Evolutionary conservation across 345 rosid species (phyloP).

Genomic region (Crucihimalaya himalaica): DNA sequence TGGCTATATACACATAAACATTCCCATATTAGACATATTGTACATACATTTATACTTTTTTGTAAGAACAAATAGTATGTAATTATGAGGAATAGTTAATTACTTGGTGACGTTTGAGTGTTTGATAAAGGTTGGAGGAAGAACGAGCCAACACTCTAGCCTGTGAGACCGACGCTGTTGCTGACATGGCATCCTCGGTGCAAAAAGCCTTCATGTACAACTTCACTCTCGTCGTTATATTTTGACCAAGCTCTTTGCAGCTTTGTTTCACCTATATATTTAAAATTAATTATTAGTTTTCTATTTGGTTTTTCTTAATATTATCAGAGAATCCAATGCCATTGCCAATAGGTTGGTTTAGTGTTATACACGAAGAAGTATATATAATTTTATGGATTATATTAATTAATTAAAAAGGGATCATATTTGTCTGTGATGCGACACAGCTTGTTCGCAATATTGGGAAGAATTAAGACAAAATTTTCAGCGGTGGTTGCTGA

Average conservation of each 20-base stretch:
- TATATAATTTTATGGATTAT: background rate
- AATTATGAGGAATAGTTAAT: background rate
- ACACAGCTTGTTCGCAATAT: slow-evolving; percentile 41
- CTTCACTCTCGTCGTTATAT: slow-evolving; percentile 61
- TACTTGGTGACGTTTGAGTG: slow-evolving; percentile 61
- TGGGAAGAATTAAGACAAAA: slow-evolving; percentile 31
- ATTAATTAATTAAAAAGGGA: slow-evolving; percentile 11
- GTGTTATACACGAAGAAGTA: background rate
- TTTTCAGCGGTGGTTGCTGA: slow-evolving; percentile 31
- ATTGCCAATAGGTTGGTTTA: slow-evolving; percentile 26
- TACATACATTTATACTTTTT: background rate
- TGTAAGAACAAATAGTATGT: background rate
- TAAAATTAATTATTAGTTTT: background rate
- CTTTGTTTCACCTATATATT: slow-evolving; percentile 58
- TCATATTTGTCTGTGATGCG: slow-evolving; percentile 35
- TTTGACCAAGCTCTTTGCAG: slow-evolving; percentile 51
- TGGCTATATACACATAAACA: slow-evolving; percentile 46
- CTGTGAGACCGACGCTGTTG: slow-evolving; percentile 55
- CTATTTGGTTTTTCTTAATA: background rate
- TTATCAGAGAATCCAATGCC: slow-evolving; percentile 26
- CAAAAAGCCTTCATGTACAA: slow-evolving; percentile 63
- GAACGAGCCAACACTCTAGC: slow-evolving; percentile 51
- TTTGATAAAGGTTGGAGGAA: slow-evolving; percentile 53
- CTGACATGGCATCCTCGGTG: slow-evolving; percentile 51
- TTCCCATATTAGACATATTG: slow-evolving; percentile 18